Evolutionary conservation across 2,329 filamentous ascomycete species (phyloP), one percentile per base, ranked within the genome.

Genomic region (Rhinocladiella mackenziei): DNA sequence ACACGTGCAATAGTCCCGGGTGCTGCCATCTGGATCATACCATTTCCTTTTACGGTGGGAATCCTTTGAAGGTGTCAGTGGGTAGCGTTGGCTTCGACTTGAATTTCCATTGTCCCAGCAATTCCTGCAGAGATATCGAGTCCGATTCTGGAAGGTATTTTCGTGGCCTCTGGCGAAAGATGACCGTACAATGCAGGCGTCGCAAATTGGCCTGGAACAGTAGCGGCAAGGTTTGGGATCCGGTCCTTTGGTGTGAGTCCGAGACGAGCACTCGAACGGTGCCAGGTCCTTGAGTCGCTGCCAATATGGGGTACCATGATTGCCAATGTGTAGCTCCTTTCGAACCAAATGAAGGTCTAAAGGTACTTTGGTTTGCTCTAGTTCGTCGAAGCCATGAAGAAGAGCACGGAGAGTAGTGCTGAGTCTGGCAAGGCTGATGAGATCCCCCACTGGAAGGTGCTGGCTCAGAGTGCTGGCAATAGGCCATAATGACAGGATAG

Each of bases 201-300:
- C 58, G 36, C 60, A 62, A 13, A 62, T 56, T 19, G 59, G 60
- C 37, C 48, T 52, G 10, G 58, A 61, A 39, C 60, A 62, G 43
- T 55, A 59, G 10, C 51, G 55, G 43, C 60, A 62, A 18, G 57
- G 47, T 14, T 49, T 48, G 10, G 50, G 50, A 13, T 9, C 10
- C n/a, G 43, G 39, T 2, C 56, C 57, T 37, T 56, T 58, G 19
- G 51, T 57, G 37, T 62, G 60, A 9, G 42, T 50, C 6, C 26
- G 40, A 17, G 59, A 58, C 2, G 55, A 55, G 44, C 60, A 62
- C 20, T 49, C 42, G 44, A 57, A 57, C 4, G 47, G 47, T 10
- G 57, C 51, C 14, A 34, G 39, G 3, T 35, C 40, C 40, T 62
- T 62, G 22, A 62, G 50, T n/a, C 45, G 45, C 29, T 55, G 48